Base-by-base conservation (phyloP, 139 green algal species). In the Deuterostichococcus epilithicus region DNA sequence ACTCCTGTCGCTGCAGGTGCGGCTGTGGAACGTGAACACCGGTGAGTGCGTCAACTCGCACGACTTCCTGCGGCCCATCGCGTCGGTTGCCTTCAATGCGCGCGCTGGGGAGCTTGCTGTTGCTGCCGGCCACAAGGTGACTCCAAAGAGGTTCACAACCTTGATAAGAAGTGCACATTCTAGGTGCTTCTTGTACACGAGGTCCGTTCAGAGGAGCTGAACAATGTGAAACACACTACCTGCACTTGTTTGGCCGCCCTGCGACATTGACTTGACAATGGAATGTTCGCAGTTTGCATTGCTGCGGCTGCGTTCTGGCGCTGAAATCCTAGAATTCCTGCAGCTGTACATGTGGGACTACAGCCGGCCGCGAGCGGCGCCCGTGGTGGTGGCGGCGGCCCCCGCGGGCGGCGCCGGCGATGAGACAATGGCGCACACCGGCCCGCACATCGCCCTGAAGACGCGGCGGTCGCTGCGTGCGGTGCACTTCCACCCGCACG, bases 401-500 rank as follows among this genome's bases (percentile, higher is more conserved):
- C 10, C 52, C 52, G 5, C 13, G 13, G 20, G 52, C 52, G 18
- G 52, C 52, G 52, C 18, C 52, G 52, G 52, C 52, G 10, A 28
- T 3, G 3, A n/a, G 52, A 60, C 66, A 34, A 86, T 85, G 30
- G n/a, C n/a, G n/a, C n/a, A n/a, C n/a, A n/a, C n/a, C n/a, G n/a
- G n/a, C n/a, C 87, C 80, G 1, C 34, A 74, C 60, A 37, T 78
- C 33, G 85, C 88, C 22, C 83, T 94, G 0, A 90, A 87, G 44
- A 98, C 94, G 26, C 83, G 84, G 70, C 84, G 91, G 28, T 96
- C 91, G 0, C 85, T 97, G 81, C 85, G 94, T 0, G 94, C 94
- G 18, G 87, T 97, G 37, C 91, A 96, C 82, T 98, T 98, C 78
- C 94, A 97, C 81, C 94, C 94, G 13, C 81, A 87, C 26, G 91